phyloP scores from a whole-genome alignment of 1,284 basidiomycete genomes.

The Laetiporus sulphureus region DNA sequence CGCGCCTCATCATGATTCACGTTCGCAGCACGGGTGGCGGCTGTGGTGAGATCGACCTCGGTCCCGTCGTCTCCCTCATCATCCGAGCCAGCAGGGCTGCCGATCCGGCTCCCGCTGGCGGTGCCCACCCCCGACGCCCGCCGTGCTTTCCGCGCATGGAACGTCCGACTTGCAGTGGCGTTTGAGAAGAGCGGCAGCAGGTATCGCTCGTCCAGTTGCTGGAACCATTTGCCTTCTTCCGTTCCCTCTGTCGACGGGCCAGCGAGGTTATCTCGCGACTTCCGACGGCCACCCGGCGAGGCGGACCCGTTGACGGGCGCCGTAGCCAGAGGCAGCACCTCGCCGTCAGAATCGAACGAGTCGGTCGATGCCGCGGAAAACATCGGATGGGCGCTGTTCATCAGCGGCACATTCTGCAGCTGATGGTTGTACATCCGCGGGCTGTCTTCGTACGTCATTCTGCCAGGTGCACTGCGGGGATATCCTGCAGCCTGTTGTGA shows the following conservation, averaged over 20 bases:
- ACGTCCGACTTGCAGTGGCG: conserved; percentile 82
- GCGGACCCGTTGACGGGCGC: conserved; percentile 25
- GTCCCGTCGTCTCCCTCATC: conserved; percentile 32
- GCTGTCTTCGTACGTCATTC: conserved; percentile 39
- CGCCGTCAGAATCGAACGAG: conserved; percentile 71
- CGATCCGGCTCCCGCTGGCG: conserved; percentile 26
- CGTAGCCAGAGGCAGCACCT: conserved; percentile 71
- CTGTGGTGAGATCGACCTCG: conserved; percentile 32
- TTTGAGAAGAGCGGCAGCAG: conserved; percentile 93
- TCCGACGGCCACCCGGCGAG: conserved; percentile 11
- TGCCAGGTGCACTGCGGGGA: conserved; percentile 25
- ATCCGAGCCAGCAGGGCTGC: conserved; percentile 49
- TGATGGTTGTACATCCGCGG: conserved; percentile 56
- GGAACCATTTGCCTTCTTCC: conserved; percentile 91
- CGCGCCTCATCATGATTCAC: conserved; percentile 10
- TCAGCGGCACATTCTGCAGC: conserved; percentile 28
- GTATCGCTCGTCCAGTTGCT: conserved; percentile 90
- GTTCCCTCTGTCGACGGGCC: conserved; percentile 12
- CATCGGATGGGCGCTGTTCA: conserved; percentile 28
- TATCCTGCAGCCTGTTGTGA: conserved; percentile 26
- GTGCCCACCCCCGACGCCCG: conserved; percentile 28
- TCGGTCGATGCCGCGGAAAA: conserved; percentile 63
- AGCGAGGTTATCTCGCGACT: conserved; percentile 13
- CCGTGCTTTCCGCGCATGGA: conserved; percentile 72
- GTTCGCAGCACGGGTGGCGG: conserved; percentile 7